Percentiles rank a stretch among this genome's conserved stretches.
phyloP scores from a whole-genome alignment of 2,329 filamentous ascomycete species.

The Ophiocordyceps unilateralis region DNA sequence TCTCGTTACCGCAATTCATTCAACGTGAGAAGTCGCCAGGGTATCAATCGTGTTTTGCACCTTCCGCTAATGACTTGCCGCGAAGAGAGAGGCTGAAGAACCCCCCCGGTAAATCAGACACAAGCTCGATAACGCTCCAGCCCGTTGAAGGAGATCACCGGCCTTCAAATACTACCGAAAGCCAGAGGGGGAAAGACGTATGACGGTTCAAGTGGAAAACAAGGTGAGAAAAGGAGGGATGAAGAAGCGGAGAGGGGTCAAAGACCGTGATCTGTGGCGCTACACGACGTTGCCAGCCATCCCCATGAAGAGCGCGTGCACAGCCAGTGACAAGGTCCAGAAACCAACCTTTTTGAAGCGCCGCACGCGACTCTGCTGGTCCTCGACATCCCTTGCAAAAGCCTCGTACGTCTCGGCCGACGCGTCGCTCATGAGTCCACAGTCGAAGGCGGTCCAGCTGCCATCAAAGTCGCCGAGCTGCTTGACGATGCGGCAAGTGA shows the following conservation, averaged over 20 bases:
- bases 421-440: constrained; percentile 82
- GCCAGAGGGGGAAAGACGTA: background rate
- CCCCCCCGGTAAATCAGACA: too few species aligned
- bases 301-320: constrained; percentile 87
- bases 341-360: constrained; percentile 91
- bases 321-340: constrained; percentile 84
- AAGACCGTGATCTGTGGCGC: background rate
- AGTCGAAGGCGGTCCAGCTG: constrained; percentile 88
- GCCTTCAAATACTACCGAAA: too few species aligned
- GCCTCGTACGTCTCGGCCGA: constrained; percentile 89
- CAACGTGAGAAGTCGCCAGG: background rate
- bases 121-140: too few species aligned
- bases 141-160: too few species aligned
- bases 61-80: background rate
- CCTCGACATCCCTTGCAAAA: constrained; percentile 78
- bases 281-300: constrained; percentile 66
- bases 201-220: too few species aligned
- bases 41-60: constrained; percentile 1
- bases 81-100: background rate
- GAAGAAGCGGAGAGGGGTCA: background rate
- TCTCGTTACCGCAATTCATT: too few species aligned
- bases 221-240: background rate
- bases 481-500: constrained; percentile 89
- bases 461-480: constrained; percentile 79
- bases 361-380: constrained; percentile 70